Evolutionary conservation across 768 basidiomycete species (phyloP).

Genomic region (Gyrodon lividus): DNA sequence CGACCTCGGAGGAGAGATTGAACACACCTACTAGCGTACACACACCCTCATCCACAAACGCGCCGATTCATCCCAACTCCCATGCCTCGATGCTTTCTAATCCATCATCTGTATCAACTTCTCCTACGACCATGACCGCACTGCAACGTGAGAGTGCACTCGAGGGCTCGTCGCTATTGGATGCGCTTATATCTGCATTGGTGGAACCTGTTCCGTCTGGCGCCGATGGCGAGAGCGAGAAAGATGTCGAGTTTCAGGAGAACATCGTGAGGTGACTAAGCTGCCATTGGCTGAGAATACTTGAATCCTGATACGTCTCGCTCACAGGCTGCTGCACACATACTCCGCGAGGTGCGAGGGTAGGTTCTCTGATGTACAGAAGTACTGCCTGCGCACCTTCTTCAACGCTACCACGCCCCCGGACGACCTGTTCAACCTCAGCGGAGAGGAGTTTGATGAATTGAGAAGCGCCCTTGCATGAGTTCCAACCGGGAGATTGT

Average conservation of each 20-base stretch:
- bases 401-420: constrained; percentile 20
- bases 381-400: constrained; percentile 25
- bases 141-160: constrained; percentile 37
- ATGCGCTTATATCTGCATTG: constrained; percentile 51
- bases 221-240: constrained; percentile 61
- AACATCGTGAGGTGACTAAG: constrained; percentile 51
- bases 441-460: constrained; percentile 23
- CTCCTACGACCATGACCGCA: constrained; percentile 46
- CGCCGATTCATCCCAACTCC: constrained; percentile 66
- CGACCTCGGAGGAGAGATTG: constrained; percentile 29
- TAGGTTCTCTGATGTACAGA: constrained; percentile 30
- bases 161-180: constrained; percentile 38
- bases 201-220: constrained; percentile 61
- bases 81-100: constrained; percentile 62
- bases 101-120: constrained; percentile 53
- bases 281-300: neutral
- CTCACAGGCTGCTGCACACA: constrained; percentile 48
- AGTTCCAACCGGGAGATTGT: constrained; percentile 1
- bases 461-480: constrained; percentile 23
- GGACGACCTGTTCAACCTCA: constrained; percentile 29
- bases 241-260: constrained; percentile 65
- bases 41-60: constrained; percentile 21
- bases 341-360: constrained; percentile 45
- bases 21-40: constrained; percentile 15
- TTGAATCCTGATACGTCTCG: constrained; percentile 4